phyloP scores from a whole-genome alignment of 192 early-diverging fungal genomes.

The Coemansia sp. region DNA sequence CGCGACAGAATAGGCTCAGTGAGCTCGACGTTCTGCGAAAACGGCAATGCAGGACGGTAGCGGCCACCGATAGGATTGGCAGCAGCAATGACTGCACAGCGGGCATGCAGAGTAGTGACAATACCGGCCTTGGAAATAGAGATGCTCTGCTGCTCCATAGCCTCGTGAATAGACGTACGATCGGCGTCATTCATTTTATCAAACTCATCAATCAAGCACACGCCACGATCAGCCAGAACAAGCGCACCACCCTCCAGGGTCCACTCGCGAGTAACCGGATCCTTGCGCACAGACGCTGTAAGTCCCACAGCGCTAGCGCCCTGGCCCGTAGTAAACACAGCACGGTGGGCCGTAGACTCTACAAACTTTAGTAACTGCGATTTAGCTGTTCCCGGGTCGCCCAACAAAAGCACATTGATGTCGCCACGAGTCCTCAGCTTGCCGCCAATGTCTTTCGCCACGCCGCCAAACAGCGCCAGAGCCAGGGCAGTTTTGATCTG shows the following conservation, averaged over 20 bases:
- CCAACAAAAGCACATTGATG: conserved; percentile 95
- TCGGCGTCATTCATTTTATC: conserved; percentile 93
- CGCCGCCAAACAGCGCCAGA: conserved; percentile 94
- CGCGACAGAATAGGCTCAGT: conserved; percentile 99
- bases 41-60: conserved; percentile 88
- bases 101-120: conserved; percentile 82
- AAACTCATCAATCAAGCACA: conserved; percentile 90
- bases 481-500: conserved; percentile 96
- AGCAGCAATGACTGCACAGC: conserved; percentile 81
- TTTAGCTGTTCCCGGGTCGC: conserved; percentile 88
- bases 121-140: conserved; percentile 91
- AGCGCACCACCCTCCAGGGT: conserved; percentile 89
- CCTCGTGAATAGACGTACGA: conserved; percentile 94
- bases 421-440: conserved; percentile 97
- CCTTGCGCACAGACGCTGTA: conserved; percentile 83
- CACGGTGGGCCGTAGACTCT: conserved; percentile 83
- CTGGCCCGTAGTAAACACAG: conserved; percentile 87
- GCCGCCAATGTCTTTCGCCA: conserved; percentile 90
- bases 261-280: conserved; percentile 87
- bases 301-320: conserved; percentile 86
- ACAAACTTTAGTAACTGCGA: conserved; percentile 88
- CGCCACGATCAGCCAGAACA: conserved; percentile 85
- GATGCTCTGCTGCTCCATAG: conserved; percentile 90
- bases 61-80: conserved; percentile 86
- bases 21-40: conserved; percentile 96